phyloP scores from a whole-genome alignment of 1,284 basidiomycete genomes.

The Malassezia furfur region DNA sequence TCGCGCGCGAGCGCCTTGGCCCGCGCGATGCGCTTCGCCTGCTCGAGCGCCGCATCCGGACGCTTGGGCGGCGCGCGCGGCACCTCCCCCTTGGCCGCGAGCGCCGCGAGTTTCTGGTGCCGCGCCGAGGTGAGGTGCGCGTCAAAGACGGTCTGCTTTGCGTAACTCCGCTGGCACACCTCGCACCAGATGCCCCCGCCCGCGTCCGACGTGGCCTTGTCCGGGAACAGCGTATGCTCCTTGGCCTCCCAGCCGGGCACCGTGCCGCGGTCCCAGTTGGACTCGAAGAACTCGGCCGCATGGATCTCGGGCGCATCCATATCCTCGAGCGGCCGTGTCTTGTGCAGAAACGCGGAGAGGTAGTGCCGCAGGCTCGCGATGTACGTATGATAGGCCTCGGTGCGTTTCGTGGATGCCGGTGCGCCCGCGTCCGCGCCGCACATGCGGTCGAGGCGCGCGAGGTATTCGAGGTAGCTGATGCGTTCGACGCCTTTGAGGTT shows the following conservation, averaged over 20 bases:
- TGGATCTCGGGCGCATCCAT: slow-evolving; percentile 61
- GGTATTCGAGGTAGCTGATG: slow-evolving; percentile 78
- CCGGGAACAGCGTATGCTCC: slow-evolving; percentile 47
- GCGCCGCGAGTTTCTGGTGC: slow-evolving; percentile 77
- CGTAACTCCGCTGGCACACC: slow-evolving; percentile 83
- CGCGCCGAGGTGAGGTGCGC: slow-evolving; percentile 90
- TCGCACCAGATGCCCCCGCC: slow-evolving; percentile 77
- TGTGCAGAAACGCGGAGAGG: slow-evolving; percentile 72
- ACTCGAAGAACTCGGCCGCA: slow-evolving; percentile 63
- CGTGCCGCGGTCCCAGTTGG: slow-evolving; percentile 68
- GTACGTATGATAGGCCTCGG: slow-evolving; percentile 35
- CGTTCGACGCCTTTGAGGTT: slow-evolving; percentile 67
- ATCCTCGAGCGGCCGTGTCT: slow-evolving; percentile 78
- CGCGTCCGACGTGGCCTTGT: neutral
- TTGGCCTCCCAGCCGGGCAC: slow-evolving; percentile 63
- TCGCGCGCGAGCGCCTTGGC: slow-evolving; percentile 33
- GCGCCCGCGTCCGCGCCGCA: slow-evolving; percentile 20
- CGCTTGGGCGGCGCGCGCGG: neutral
- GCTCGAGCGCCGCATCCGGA: neutral
- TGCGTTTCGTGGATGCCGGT: slow-evolving; percentile 30
- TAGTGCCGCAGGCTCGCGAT: slow-evolving; percentile 62
- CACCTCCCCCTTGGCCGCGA: slow-evolving; percentile 52
- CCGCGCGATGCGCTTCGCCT: slow-evolving; percentile 12
- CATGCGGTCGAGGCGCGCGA: slow-evolving; percentile 59
- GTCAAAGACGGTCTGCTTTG: slow-evolving; percentile 95